These are phyloP conservation scores for Sphaerulina musiva DNA, from an alignment of 2,329 filamentous ascomycete species.

Conservation along the genomic window DNA sequence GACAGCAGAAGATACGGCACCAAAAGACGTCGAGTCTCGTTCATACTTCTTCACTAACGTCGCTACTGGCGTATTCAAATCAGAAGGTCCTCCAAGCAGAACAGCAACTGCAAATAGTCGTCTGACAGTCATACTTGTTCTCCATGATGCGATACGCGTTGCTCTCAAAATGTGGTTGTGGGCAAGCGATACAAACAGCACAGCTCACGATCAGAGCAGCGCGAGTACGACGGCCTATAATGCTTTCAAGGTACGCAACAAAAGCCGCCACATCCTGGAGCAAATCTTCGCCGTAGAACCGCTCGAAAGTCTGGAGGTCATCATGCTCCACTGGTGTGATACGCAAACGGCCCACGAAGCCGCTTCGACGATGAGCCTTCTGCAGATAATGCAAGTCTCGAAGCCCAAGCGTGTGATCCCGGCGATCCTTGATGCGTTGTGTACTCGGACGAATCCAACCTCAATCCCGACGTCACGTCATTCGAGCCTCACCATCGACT, in stretches of 20 bases:
- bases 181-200: conserved; percentile 59
- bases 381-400: conserved; percentile 86
- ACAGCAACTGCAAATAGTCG: conserved; percentile 86
- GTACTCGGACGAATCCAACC: conserved; percentile 80
- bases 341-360: conserved; percentile 34
- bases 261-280: conserved; percentile 79
- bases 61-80: conserved; percentile 82
- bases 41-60: conserved; percentile 84
- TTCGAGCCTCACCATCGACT: conserved; percentile 78
- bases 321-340: conserved; percentile 74
- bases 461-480: conserved; percentile 73
- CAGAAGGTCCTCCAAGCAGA: conserved; percentile 62
- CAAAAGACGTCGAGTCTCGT: conserved; percentile 74
- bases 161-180: conserved; percentile 95
- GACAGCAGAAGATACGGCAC: conserved; percentile 60
- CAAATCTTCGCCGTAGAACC: conserved; percentile 89
- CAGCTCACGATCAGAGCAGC: conserved; percentile 58
- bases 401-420: conserved; percentile 87
- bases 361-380: conserved; percentile 68
- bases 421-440: conserved; percentile 91
- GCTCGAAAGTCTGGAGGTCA: conserved; percentile 85
- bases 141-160: conserved; percentile 88
- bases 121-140: conserved; percentile 87
- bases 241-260: conserved; percentile 81
- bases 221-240: conserved; percentile 79